Conservation (phyloP, 352 stramenopile genomes). For the Hyaloperonospora brassicae region DNA sequence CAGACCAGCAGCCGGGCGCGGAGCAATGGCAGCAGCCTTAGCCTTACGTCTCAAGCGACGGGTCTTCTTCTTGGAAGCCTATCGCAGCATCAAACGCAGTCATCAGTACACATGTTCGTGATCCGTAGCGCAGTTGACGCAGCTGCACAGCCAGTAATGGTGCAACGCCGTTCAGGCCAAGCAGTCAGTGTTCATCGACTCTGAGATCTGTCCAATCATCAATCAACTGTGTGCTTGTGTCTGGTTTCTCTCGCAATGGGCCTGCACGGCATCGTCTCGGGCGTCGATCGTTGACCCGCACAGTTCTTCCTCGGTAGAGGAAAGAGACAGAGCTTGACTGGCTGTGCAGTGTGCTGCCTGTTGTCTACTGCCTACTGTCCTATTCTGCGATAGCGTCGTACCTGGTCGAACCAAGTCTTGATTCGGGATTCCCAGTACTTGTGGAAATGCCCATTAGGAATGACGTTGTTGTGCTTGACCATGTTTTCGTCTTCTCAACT, state of each 20-base stretch:
- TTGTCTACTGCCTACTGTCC: neutral
- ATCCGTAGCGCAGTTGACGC: neutral
- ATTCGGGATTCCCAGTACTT: conserved; percentile 98
- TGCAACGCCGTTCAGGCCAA: neutral
- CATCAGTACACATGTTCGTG: conserved; percentile 1
- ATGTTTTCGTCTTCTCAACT: conserved; percentile 56
- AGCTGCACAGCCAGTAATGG: neutral
- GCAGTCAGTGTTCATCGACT: too few species aligned
- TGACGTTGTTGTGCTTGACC: conserved; percentile 99
- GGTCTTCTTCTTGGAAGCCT: conserved; percentile 98
- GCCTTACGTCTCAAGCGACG: conserved; percentile 91
- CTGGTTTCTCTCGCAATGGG: neutral
- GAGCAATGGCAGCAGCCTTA: conserved; percentile 96
- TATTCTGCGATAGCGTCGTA: conserved; percentile 25
- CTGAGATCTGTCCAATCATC: too few species aligned
- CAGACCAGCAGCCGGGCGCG: conserved; percentile 92
- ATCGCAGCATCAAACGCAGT: conserved; percentile 34
- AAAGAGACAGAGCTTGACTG: too few species aligned
- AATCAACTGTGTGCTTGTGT: neutral
- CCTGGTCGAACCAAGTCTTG: conserved; percentile 95
- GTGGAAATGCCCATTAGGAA: conserved; percentile 99
- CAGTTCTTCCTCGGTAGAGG: too few species aligned
- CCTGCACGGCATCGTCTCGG: neutral
- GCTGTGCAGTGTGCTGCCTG: conserved; percentile 7
- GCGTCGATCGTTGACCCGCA: too few species aligned